Conservation (phyloP, 1,284 basidiomycete species). For the Gastroboletus turbinatus region DNA sequence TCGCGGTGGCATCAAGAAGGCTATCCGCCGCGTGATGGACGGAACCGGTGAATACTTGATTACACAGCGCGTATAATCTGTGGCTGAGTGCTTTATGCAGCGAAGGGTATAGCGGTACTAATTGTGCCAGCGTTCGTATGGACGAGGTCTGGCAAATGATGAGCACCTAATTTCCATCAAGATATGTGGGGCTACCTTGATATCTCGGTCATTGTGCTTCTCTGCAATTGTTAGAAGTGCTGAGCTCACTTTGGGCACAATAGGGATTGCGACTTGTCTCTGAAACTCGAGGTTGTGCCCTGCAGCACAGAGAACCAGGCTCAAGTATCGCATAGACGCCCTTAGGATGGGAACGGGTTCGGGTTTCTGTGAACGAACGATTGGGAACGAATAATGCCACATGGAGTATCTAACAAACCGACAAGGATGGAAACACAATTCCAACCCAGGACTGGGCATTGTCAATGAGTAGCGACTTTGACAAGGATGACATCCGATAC, state of each 20-base stretch:
- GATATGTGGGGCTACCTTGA: slow-evolving; percentile 38
- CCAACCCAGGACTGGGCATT: slow-evolving; percentile 69
- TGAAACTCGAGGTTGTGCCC: slow-evolving; percentile 70
- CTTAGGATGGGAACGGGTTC: slow-evolving; percentile 60
- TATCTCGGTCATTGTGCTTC: slow-evolving; percentile 46
- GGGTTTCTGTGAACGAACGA: slow-evolving; percentile 51
- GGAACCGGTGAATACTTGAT: slow-evolving; percentile 57
- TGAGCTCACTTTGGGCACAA: slow-evolving; percentile 65
- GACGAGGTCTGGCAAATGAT: slow-evolving; percentile 45
- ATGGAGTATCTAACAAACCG: slow-evolving; percentile 48
- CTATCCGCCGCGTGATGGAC: slow-evolving; percentile 42
- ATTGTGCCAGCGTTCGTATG: slow-evolving; percentile 50
- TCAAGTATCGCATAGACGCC: slow-evolving; percentile 59
- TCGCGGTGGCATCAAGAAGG: slow-evolving; percentile 51
- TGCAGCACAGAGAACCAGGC: slow-evolving; percentile 56
- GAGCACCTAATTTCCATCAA: slow-evolving; percentile 1
- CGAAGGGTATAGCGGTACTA: slow-evolving; percentile 67
- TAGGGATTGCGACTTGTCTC: slow-evolving; percentile 68
- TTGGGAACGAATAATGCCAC: slow-evolving; percentile 22
- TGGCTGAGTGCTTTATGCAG: slow-evolving; percentile 55
- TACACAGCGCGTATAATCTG: slow-evolving; percentile 49
- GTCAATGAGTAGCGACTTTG: slow-evolving; percentile 61
- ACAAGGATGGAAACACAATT: slow-evolving; percentile 60
- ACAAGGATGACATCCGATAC: slow-evolving; percentile 56
- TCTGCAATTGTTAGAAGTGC: slow-evolving; percentile 58